Percentiles rank a stretch among this genome's conserved stretches.
Evolutionary conservation across 805 yeast genomes (phyloP).

Genomic region (Hagleromyces aurorensis): DNA sequence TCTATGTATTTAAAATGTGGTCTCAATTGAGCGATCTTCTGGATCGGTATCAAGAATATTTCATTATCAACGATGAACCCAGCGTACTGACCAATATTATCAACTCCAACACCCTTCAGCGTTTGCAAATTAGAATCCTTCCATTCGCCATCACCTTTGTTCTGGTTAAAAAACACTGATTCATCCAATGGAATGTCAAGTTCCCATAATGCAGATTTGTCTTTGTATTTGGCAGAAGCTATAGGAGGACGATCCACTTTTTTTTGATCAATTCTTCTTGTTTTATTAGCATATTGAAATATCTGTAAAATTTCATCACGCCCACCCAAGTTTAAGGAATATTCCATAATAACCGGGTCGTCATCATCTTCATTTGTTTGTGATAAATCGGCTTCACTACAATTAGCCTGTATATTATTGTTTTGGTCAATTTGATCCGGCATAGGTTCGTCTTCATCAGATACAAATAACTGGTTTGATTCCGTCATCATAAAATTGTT

Average conservation of each 20-base stretch:
- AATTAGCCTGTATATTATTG: slow-evolving; percentile 12
- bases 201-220: slow-evolving; percentile 56
- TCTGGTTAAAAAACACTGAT: slow-evolving; percentile 53
- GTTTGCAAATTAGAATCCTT: slow-evolving; percentile 50
- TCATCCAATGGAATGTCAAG: slow-evolving; percentile 72
- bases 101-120: slow-evolving; percentile 60
- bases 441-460: slow-evolving; percentile 35
- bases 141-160: slow-evolving; percentile 56
- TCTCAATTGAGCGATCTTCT: slow-evolving; percentile 65
- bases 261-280: slow-evolving; percentile 21
- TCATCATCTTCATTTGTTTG: slow-evolving; percentile 34
- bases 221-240: slow-evolving; percentile 48
- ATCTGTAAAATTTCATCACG: slow-evolving; percentile 33
- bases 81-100: slow-evolving; percentile 44
- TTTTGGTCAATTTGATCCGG: slow-evolving; percentile 5
- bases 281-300: slow-evolving; percentile 47
- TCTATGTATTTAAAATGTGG: slow-evolving; percentile 79
- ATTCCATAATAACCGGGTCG: slow-evolving; percentile 54
- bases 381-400: slow-evolving; percentile 13
- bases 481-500: too few relatives aligned
- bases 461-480: slow-evolving; percentile 31
- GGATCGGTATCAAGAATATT: slow-evolving; percentile 57
- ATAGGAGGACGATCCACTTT: slow-evolving; percentile 31
- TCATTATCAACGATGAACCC: slow-evolving; percentile 40
- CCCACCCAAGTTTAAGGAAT: slow-evolving; percentile 45